These are phyloP conservation scores for Discostella stelligera DNA, from an alignment of 352 stramenopile genomes.

Conservation along the genomic window DNA sequence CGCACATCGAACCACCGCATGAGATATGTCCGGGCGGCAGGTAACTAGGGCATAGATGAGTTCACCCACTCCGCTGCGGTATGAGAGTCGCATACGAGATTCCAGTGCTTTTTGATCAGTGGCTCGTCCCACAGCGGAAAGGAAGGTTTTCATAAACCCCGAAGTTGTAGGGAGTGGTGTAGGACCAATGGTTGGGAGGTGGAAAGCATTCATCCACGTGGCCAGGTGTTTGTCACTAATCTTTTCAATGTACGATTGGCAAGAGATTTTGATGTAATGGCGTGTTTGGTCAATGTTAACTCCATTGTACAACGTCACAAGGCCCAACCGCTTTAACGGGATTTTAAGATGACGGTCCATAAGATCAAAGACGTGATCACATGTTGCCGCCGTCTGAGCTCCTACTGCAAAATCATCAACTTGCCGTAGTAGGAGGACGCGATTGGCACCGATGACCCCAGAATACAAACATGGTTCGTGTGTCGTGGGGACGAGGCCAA, in stretches of 20 bases:
- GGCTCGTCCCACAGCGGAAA: neutral
- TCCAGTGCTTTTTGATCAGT: conserved; percentile 8
- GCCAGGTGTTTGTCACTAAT: neutral
- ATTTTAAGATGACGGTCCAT: conserved; percentile 22
- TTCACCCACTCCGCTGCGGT: conserved; percentile 33
- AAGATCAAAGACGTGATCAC: conserved; percentile 20
- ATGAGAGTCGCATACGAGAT: conserved; percentile 17
- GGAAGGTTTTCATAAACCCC: conserved; percentile 2
- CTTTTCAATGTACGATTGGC: conserved; percentile 15
- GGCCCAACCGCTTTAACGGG: conserved; percentile 22
- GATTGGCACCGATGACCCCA: conserved; percentile 28
- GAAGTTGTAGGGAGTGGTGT: conserved; percentile 2
- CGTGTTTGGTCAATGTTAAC: conserved; percentile 39
- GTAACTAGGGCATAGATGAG: conserved; percentile 43
- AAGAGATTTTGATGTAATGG: conserved; percentile 36
- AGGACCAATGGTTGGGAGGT: neutral
- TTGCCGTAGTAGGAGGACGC: conserved; percentile 47
- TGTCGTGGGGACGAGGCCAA: conserved; percentile 39
- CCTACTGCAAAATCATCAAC: conserved; percentile 59
- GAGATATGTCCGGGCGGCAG: conserved; percentile 4
- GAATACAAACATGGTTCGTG: conserved; percentile 52
- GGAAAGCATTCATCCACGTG: conserved; percentile 5
- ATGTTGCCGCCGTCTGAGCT: conserved; percentile 43
- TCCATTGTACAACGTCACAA: conserved; percentile 34
- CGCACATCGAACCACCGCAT: neutral